Evolutionary conservation across 139 green algal genomes (phyloP), one percentile per base, ranked within the genome.

Genomic region (Chlamydomonas incerta): DNA sequence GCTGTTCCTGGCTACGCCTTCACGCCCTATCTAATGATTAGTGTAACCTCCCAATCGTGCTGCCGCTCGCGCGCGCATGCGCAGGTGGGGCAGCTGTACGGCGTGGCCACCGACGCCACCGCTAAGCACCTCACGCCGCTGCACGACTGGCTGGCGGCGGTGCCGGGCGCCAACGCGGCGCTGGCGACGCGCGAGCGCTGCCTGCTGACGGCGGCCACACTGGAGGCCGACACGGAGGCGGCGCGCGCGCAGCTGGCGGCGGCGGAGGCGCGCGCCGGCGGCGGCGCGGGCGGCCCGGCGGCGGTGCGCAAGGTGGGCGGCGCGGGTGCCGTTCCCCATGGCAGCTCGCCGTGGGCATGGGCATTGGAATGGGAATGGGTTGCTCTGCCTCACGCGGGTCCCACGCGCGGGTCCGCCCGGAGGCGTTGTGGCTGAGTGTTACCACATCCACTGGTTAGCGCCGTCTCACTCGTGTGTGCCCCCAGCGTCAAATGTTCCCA

Each of bases 111-210:
- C 1, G 77, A 83, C 77, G 77, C 77, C 46, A 28, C 63, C 77
- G 77, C 77, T 63, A 74, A 77, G 31, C 80, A 77, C 66, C 66
- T 85, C n/a, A 26, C 33, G 14, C 80, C 80, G 18, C 33, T 85
- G 50, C 47, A 85, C 67, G 80, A 85, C 35, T 85, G 80, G 80
- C 80, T 85, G 80, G 80, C 80, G 47, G 80, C 80, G 26, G 66
- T 31, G 50, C 66, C 80, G 2, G 66, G 34, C 24, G 66, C 66
- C 4, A 20, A 26, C 1, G 24, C n/a, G 8, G 80, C 66, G 50
- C 80, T 85, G 65, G 80, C 80, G 50, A 35, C 80, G 23, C n/a
- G 80, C 47, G 66, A 85, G 80, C 66, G 80, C 47, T 85, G 80
- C 47, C 80, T 85, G 80, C 80, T 85, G 10, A 85, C 80, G 29